A percentile compares a stretch with the other conserved stretches of the same genome.
These are phyloP conservation scores for Sugiyamaella castrensis DNA, from an alignment of 1,139 yeast species.

Conservation along the genomic window DNA sequence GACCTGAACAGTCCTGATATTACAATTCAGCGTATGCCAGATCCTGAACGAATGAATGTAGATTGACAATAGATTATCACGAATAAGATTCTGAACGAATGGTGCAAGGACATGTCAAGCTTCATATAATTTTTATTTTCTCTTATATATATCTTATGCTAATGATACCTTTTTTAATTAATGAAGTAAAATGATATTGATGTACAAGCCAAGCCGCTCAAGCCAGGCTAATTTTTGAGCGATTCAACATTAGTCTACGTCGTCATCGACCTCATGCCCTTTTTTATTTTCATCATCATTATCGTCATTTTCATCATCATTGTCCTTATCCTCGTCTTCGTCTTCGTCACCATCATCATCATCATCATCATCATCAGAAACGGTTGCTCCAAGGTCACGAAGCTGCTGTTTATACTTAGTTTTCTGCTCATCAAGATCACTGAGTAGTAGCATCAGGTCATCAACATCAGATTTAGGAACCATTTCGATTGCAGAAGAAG, in stretches of 20 bases:
- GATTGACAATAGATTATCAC: neutral
- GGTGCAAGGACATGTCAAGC: constrained; percentile 2
- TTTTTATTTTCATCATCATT: constrained; percentile 16
- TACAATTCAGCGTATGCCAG: constrained; percentile 65
- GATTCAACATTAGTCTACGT: neutral
- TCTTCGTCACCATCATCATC: constrained; percentile 53
- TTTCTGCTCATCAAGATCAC: constrained; percentile 70
- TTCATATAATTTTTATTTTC: neutral
- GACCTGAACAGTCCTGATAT: constrained; percentile 61
- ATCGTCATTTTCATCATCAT: constrained; percentile 42
- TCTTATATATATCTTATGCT: neutral
- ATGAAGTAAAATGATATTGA: neutral
- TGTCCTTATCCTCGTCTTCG: constrained; percentile 42
- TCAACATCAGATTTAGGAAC: constrained; percentile 67
- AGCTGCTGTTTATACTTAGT: constrained; percentile 56
- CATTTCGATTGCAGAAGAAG: constrained; percentile 24
- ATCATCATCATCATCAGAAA: constrained; percentile 48
- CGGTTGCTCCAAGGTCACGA: constrained; percentile 44
- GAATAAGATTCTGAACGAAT: neutral
- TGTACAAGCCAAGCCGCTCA: neutral
- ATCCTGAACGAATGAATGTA: constrained; percentile 39
- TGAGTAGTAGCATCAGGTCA: constrained; percentile 68
- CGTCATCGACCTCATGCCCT: no score
- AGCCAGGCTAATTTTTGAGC: neutral
- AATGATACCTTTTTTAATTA: neutral